Percentiles rank a stretch among this genome's conserved stretches.
Conservation (phyloP, 129 eudicot genomes). For the Mikania micrantha region DNA sequence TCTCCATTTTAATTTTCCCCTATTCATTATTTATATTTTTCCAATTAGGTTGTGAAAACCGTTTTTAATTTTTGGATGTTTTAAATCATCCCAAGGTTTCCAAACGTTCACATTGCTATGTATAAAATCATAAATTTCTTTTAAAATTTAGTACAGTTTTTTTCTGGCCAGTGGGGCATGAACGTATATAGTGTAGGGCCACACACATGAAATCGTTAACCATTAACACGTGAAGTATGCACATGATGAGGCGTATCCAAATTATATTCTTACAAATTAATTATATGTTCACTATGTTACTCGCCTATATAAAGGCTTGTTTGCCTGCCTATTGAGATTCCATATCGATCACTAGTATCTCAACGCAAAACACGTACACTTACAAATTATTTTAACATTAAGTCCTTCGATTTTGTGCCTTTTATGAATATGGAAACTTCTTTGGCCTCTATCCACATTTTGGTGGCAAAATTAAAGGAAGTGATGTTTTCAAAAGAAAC, state of each 20-base stretch:
- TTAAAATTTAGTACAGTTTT: no score
- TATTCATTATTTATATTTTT: no score
- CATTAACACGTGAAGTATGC: background rate
- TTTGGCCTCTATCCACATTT: constrained; percentile 29
- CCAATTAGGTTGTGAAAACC: no score
- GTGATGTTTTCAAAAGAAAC: constrained; percentile 23
- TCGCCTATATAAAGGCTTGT: background rate
- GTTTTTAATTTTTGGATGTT: no score
- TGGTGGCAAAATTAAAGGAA: constrained; percentile 28
- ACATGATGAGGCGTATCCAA: background rate
- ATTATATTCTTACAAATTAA: background rate
- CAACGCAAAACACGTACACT: no score
- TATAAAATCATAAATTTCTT: no score
- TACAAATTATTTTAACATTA: no score
- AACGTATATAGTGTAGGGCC: no score
- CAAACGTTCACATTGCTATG: no score
- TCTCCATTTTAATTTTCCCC: no score
- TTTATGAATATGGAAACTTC: constrained; percentile 15
- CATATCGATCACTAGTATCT: background rate
- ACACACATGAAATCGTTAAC: background rate
- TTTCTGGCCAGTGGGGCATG: no score
- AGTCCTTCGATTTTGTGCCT: background rate
- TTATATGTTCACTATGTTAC: background rate
- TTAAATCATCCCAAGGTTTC: no score
- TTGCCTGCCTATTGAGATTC: background rate